Percentiles rank a stretch among this genome's conserved stretches.
Conservation (phyloP, 1,284 basidiomycete genomes). For the Apiotrichum mycotoxinovorans region DNA sequence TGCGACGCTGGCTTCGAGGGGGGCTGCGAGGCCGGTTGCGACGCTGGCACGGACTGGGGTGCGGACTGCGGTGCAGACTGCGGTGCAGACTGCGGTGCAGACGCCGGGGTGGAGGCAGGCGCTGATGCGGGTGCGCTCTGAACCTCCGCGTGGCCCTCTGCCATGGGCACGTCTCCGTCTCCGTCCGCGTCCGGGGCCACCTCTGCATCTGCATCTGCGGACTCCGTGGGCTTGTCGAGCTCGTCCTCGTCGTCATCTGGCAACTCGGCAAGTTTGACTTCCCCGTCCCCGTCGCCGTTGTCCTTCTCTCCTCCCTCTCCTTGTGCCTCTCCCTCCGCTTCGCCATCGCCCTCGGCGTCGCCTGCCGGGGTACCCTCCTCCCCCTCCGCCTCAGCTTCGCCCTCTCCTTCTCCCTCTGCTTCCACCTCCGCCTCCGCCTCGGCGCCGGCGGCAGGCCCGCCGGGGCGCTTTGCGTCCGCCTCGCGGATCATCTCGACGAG, state of each 20-base stretch:
- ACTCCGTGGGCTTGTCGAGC: background rate
- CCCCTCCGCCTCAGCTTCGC: slow-evolving; percentile 2
- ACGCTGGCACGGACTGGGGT: too few species aligned
- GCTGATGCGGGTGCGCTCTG: background rate
- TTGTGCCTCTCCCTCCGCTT: slow-evolving; percentile 8
- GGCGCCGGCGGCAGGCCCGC: background rate
- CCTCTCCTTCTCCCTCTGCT: slow-evolving; percentile 2
- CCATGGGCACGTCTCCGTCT: background rate
- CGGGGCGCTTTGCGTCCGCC: slow-evolving; percentile 4
- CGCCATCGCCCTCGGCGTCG: slow-evolving; percentile 1
- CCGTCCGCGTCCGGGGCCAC: background rate
- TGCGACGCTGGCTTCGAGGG: too few species aligned
- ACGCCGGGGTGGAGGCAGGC: background rate
- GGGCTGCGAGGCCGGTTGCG: too few species aligned
- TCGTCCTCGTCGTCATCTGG: background rate
- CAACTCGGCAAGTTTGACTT: slow-evolving; percentile 6
- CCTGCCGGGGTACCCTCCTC: slow-evolving; percentile 7
- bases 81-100: background rate
- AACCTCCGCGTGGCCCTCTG: background rate
- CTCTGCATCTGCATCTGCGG: background rate
- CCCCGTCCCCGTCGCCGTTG: slow-evolving; percentile 4
- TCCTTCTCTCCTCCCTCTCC: slow-evolving; percentile 7
- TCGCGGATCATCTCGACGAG: slow-evolving; percentile 23
- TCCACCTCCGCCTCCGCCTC: background rate
- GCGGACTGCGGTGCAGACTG: too few species aligned